phyloP scores from a whole-genome alignment of 805 yeast genomes.

The Middelhovenomyces tepae region DNA sequence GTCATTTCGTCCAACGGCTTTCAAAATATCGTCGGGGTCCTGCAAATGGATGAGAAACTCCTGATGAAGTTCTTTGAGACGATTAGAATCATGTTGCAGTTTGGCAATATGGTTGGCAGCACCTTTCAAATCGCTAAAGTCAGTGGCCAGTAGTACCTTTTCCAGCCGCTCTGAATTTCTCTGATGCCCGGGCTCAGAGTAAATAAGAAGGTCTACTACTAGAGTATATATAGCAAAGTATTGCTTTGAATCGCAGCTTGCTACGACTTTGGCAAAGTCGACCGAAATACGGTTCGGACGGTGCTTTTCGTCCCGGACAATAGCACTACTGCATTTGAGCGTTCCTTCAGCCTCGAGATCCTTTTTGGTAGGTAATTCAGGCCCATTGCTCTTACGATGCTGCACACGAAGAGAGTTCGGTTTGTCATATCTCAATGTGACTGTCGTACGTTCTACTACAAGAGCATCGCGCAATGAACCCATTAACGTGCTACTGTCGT shows the following conservation, averaged over 20 bases:
- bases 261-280: slow-evolving; percentile 60
- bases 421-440: slow-evolving; percentile 51
- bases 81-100: slow-evolving; percentile 41
- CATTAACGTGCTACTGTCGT: slow-evolving; percentile 40
- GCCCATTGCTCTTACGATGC: slow-evolving; percentile 13
- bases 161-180: slow-evolving; percentile 50
- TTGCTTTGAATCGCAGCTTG: slow-evolving; percentile 65
- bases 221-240: slow-evolving; percentile 60
- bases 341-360: slow-evolving; percentile 4
- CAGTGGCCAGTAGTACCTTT: slow-evolving; percentile 60
- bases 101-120: slow-evolving; percentile 39
- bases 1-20: no score
- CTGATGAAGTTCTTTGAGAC: slow-evolving; percentile 34
- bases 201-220: slow-evolving; percentile 53
- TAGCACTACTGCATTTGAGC: slow-evolving; percentile 11
- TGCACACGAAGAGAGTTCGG: slow-evolving; percentile 38
- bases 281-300: slow-evolving; percentile 42
- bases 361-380: slow-evolving; percentile 18
- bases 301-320: slow-evolving; percentile 16
- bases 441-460: slow-evolving; percentile 55
- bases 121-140: slow-evolving; percentile 50
- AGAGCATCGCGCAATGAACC: slow-evolving; percentile 31
- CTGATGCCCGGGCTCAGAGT: slow-evolving; percentile 62
- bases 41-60: slow-evolving; percentile 28
- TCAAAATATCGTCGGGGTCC: no score